phyloP scores from a whole-genome alignment of 495 filamentous ascomycete genomes.

The Aspergillus hancockii region DNA sequence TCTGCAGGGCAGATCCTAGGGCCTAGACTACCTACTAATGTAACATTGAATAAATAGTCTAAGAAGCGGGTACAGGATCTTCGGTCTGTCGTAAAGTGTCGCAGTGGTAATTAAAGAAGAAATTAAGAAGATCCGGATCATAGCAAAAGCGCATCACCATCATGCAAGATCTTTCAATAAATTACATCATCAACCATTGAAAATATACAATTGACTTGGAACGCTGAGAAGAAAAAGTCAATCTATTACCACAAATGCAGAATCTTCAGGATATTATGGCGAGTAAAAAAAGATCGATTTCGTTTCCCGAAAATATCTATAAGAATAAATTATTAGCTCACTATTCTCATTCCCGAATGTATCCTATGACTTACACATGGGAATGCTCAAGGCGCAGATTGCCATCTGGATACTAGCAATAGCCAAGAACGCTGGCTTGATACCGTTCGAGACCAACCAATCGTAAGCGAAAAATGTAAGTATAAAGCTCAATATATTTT shows the following conservation, averaged over 20 bases:
- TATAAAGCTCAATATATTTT: slow-evolving; percentile 87
- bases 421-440: slow-evolving; percentile 65
- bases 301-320: slow-evolving; percentile 80
- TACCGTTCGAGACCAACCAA: slow-evolving; percentile 66
- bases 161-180: no score
- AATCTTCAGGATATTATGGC: slow-evolving; percentile 68
- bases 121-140: no score
- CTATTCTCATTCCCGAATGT: neutral
- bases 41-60: neutral
- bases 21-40: slow-evolving; percentile 3
- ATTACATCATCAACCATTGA: neutral
- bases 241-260: slow-evolving; percentile 39
- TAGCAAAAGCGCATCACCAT: no score
- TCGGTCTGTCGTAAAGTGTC: no score
- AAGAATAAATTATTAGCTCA: slow-evolving; percentile 2
- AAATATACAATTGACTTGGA: neutral
- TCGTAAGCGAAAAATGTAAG: slow-evolving; percentile 80
- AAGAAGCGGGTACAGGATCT: no score
- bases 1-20: neutral
- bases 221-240: neutral
- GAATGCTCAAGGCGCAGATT: slow-evolving; percentile 70
- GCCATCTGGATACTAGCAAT: slow-evolving; percentile 75
- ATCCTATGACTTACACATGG: slow-evolving; percentile 66
- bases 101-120: no score
- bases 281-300: slow-evolving; percentile 68